Evolutionary conservation across 2,329 filamentous ascomycete species (phyloP), one percentile per base, ranked within the genome.

Genomic region (Xylariaceae sp.): DNA sequence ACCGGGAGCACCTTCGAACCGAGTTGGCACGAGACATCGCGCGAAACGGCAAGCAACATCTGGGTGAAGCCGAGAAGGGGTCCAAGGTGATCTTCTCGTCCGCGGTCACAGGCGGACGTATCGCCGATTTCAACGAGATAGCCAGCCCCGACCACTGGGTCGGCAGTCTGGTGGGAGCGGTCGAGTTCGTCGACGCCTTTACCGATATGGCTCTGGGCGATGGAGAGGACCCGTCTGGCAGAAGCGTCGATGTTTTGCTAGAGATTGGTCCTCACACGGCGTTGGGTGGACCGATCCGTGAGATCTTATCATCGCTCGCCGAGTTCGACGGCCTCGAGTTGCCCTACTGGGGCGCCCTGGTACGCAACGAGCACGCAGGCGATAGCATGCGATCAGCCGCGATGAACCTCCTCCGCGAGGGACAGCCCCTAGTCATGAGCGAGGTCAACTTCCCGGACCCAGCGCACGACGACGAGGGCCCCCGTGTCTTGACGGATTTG

Each of bases 181-280:
- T 55, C 3, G 15, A 35, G 8, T 55, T 55, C 33, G 31, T 39
- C 4, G 33, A 44, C 2, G 45, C 51, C 4, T 43, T 53, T 14
- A 27, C 19, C 4, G 36, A 41, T 1, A 49, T 50, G 37, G 30
- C 33, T 13, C 6, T 32, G n/a, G 25, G 24, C 13, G 25, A 36
- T 13, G 27, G 15, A 4, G 23, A 18, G 9, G 18, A 12, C 6
- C 9, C 18, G 8, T 19, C 17, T 7, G 4, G 16, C 11, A 28
- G 32, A 16, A 19, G 19, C 13, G n/a, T 38, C 12, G 37, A 39
- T 17, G 14, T 32, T 5, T 17, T 40, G 1, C 13, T 40, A 8
- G 38, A 41, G n/a, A 26, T 41, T 13, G 38, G 60, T 0, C 57
- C 60, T 1, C 59, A 63, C 34, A 48, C 52, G 13, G 51, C 57